Conservation (phyloP, 352 stramenopile genomes). For the Peronospora tabacina region DNA sequence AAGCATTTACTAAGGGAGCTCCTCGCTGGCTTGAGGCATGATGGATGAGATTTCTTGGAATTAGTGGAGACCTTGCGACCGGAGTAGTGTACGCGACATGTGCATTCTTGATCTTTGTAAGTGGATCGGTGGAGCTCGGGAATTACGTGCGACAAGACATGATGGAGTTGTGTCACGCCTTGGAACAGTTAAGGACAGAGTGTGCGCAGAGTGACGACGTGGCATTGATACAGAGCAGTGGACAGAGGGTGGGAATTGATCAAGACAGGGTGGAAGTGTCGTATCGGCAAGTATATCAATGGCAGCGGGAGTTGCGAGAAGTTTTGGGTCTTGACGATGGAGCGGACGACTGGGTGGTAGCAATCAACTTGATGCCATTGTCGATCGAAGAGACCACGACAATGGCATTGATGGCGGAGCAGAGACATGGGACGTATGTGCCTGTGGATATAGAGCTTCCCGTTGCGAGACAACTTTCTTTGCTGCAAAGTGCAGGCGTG, state of each 20-base stretch:
- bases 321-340: neutral
- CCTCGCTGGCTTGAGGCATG: conserved; percentile 20
- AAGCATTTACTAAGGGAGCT: conserved; percentile 23
- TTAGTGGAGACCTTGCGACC: neutral
- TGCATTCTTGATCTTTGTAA: conserved; percentile 16
- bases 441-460: conserved; percentile 35
- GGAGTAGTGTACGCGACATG: conserved; percentile 15
- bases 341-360: conserved; percentile 17
- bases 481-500: conserved; percentile 22
- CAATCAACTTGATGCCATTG: conserved; percentile 35
- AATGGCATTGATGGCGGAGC: conserved; percentile 30
- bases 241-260: neutral
- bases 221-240: conserved; percentile 13
- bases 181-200: conserved; percentile 6
- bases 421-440: conserved; percentile 37
- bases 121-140: neutral
- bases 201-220: conserved; percentile 2
- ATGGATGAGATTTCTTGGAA: conserved; percentile 1
- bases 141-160: neutral
- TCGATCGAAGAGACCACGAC: conserved; percentile 42
- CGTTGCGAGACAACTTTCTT: conserved; percentile 20
- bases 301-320: conserved; percentile 12
- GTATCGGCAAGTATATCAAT: conserved; percentile 19
- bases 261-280: conserved; percentile 2
- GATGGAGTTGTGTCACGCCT: conserved; percentile 11